Evolutionary conservation across 371 early-diverging fungal species (phyloP).

Genomic region (Paramicrosporidium saccamoebae): DNA sequence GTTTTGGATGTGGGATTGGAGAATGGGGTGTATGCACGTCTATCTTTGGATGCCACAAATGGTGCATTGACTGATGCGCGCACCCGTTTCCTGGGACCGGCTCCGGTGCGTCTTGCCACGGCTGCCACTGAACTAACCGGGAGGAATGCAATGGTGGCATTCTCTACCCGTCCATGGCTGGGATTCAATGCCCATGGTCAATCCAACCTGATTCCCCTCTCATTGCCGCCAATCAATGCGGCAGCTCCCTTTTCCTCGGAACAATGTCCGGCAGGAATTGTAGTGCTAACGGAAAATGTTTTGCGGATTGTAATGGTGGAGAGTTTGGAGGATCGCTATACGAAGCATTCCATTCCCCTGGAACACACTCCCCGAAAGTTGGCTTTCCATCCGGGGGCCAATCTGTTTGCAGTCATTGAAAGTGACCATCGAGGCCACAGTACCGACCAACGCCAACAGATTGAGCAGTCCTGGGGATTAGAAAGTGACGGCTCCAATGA

Average conservation of each 20-base stretch:
- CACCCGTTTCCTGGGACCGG: slow-evolving; percentile 52
- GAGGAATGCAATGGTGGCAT: slow-evolving; percentile 32
- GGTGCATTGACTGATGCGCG: slow-evolving; percentile 57
- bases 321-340: slow-evolving; percentile 38
- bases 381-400: slow-evolving; percentile 22
- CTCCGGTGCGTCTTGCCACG: slow-evolving; percentile 35
- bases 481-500: slow-evolving; percentile 14
- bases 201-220: slow-evolving; percentile 13
- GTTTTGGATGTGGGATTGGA: slow-evolving; percentile 24
- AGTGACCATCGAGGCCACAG: slow-evolving; percentile 32
- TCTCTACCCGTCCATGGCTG: slow-evolving; percentile 65
- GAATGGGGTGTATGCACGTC: slow-evolving; percentile 25
- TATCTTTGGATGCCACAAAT: slow-evolving; percentile 23
- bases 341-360: slow-evolving; percentile 45
- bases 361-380: slow-evolving; percentile 63
- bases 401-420: slow-evolving; percentile 57
- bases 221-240: slow-evolving; percentile 37
- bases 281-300: slow-evolving; percentile 49
- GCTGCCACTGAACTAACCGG: slow-evolving; percentile 16
- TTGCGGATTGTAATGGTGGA: slow-evolving; percentile 57
- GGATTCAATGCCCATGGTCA: slow-evolving; percentile 41
- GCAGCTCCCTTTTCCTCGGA: slow-evolving; percentile 61
- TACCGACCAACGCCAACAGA: slow-evolving; percentile 1
- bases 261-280: slow-evolving; percentile 58
- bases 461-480: slow-evolving; percentile 2